These are phyloP conservation scores for Ophidiomyces ophidiicola DNA, from an alignment of 2,329 filamentous ascomycete genomes.

Conservation along the genomic window DNA sequence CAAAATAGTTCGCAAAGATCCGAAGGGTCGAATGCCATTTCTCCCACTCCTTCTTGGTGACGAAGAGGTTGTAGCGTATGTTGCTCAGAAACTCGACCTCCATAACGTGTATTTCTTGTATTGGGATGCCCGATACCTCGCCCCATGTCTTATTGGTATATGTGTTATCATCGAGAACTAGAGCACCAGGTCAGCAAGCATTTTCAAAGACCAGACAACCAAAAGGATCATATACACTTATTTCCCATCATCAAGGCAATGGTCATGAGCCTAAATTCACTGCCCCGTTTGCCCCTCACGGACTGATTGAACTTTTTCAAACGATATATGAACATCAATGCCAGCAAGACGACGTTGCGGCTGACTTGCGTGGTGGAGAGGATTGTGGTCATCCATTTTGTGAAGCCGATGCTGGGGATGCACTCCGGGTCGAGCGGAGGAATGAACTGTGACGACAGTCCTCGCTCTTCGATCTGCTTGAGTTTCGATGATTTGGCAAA, in stretches of 20 bases:
- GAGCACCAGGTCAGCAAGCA: constrained; percentile 16
- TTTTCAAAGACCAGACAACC: not conserved
- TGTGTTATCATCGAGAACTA: constrained; percentile 91
- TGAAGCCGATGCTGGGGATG: constrained; percentile 64
- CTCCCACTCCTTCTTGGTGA: constrained; percentile 74
- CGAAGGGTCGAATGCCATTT: constrained; percentile 74
- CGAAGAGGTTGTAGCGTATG: constrained; percentile 86
- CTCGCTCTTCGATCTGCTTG: constrained; percentile 54
- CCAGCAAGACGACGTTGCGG: constrained; percentile 84
- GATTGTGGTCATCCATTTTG: constrained; percentile 86
- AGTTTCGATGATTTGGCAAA: constrained; percentile 80
- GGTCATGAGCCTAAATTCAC: constrained; percentile 83
- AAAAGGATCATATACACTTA: constrained; percentile 52
- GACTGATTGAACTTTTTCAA: constrained; percentile 80
- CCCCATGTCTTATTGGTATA: constrained; percentile 99
- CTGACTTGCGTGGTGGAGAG: constrained; percentile 91
- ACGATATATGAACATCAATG: constrained; percentile 82
- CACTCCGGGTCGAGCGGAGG: constrained; percentile 57
- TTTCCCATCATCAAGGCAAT: constrained; percentile 96
- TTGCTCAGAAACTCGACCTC: constrained; percentile 99
- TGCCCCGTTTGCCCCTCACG: constrained; percentile 83
- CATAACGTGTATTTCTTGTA: constrained; percentile 96
- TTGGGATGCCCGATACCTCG: constrained; percentile 86
- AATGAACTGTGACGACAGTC: constrained; percentile 34
- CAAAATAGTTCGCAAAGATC: constrained; percentile 72